Evolutionary conservation across 306 rosid genomes (phyloP).

Genomic region (Hippophae tibetana): DNA sequence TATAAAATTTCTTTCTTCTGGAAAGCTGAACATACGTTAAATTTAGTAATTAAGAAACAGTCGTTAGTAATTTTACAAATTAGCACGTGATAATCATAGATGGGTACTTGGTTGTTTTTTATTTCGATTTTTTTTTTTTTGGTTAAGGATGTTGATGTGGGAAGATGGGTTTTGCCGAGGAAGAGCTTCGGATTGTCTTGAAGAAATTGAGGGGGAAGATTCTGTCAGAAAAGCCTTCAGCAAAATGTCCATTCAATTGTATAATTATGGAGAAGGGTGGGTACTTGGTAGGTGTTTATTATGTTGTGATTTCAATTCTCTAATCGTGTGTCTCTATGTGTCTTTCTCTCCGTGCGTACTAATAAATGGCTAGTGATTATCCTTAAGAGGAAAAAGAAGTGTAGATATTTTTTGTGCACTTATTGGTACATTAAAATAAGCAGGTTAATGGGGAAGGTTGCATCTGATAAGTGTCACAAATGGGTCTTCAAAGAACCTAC

Average conservation of each 20-base stretch:
- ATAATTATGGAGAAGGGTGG: conserved; percentile 99
- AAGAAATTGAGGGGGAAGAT: conserved; percentile 87
- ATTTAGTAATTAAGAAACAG: no score
- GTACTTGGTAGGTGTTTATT: conserved; percentile 90
- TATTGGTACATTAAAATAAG: conserved; percentile 22
- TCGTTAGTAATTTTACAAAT: no score
- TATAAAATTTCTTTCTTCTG: not conserved
- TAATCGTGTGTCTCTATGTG: not conserved
- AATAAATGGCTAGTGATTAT: not conserved
- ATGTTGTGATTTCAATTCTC: conserved; percentile 13
- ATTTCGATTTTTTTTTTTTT: not conserved
- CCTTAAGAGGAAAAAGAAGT: not conserved
- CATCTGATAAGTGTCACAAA: conserved; percentile 99
- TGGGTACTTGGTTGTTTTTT: not conserved
- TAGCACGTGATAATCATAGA: no score
- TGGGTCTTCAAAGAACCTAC: conserved; percentile 99
- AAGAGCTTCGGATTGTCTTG: conserved; percentile 60
- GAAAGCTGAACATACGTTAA: not conserved
- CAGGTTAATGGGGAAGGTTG: conserved; percentile 99
- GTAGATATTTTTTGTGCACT: conserved; percentile 1
- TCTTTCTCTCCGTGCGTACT: not conserved
- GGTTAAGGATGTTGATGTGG: conserved; percentile 98
- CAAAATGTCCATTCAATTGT: conserved; percentile 98
- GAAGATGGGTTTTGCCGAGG: conserved; percentile 98
- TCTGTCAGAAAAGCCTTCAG: conserved; percentile 91